Conservation (phyloP, 306 rosid genomes). For the Luffa aegyptiaca region DNA sequence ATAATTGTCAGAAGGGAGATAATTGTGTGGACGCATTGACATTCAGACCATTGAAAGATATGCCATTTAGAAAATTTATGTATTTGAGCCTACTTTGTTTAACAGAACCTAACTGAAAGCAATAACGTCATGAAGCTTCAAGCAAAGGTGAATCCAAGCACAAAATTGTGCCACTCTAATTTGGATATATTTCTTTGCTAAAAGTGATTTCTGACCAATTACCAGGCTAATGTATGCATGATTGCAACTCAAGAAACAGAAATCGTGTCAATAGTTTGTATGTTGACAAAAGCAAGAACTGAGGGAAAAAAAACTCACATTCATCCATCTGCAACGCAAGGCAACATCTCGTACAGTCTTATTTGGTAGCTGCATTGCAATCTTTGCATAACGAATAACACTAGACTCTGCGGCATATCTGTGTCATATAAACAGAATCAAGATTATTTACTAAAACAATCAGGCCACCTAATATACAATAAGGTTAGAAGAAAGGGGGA, state of each 20-base stretch:
- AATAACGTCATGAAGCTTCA: neutral
- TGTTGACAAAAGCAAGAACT: neutral
- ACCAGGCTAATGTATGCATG: neutral
- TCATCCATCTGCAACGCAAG: conserved; percentile 96
- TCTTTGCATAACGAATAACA: conserved; percentile 72
- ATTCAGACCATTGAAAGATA: neutral
- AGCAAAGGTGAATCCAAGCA: neutral
- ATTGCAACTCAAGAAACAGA: neutral
- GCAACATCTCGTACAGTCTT: conserved; percentile 94
- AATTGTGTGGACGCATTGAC: neutral
- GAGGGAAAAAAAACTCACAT: conserved; percentile 35
- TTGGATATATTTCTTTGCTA: neutral
- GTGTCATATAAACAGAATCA: neutral
- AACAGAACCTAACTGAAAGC: neutral
- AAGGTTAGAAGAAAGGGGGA: neutral
- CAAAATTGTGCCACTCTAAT: neutral
- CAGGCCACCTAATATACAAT: neutral
- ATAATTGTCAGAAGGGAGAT: neutral
- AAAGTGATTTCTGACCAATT: neutral
- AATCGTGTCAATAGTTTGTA: neutral
- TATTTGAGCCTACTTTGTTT: neutral
- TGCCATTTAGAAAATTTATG: neutral
- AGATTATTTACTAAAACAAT: neutral
- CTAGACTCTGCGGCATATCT: conserved; percentile 37
- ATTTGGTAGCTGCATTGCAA: conserved; percentile 67